Evolutionary conservation across 2,329 filamentous ascomycete genomes (phyloP).

Genomic region (Hymenoscyphus fructigenus): DNA sequence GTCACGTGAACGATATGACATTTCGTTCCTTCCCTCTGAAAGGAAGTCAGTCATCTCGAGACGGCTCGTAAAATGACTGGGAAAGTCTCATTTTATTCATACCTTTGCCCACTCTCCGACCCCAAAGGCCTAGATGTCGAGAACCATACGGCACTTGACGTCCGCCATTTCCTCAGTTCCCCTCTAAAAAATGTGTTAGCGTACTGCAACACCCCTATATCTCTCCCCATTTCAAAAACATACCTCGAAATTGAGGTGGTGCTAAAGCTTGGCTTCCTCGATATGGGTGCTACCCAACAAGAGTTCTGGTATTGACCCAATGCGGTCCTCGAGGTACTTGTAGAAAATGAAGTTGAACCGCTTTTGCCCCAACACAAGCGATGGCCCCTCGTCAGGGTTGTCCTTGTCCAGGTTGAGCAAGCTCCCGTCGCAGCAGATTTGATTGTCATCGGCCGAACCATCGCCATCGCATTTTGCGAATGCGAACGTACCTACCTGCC

Average conservation of each 20-base stretch:
- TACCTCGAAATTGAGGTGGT: background rate
- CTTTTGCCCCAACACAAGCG: background rate
- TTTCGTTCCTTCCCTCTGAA: background rate
- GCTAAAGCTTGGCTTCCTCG: background rate
- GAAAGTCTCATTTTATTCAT: slow-evolving; percentile 1
- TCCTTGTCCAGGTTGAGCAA: background rate
- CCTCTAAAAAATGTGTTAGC: background rate
- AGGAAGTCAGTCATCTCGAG: background rate
- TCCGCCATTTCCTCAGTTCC: background rate
- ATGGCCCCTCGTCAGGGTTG: slow-evolving; percentile 1
- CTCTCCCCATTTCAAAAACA: background rate
- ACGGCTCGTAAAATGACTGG: background rate
- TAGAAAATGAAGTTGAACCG: background rate
- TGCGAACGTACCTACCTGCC: background rate
- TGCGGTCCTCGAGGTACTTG: background rate
- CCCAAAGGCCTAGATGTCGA: slow-evolving; percentile 2
- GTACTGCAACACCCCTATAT: background rate
- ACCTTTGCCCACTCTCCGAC: slow-evolving; percentile 2
- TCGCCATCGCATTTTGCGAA: slow-evolving; percentile 13
- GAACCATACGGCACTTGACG: background rate
- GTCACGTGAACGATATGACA: background rate
- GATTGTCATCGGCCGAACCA: slow-evolving; percentile 13
- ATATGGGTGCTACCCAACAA: background rate
- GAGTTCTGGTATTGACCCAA: background rate
- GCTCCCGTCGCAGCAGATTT: background rate